Percentiles rank a stretch among this genome's conserved stretches.
Evolutionary conservation across 345 rosid species (phyloP).

Genomic region (Lumnitzera littorea): DNA sequence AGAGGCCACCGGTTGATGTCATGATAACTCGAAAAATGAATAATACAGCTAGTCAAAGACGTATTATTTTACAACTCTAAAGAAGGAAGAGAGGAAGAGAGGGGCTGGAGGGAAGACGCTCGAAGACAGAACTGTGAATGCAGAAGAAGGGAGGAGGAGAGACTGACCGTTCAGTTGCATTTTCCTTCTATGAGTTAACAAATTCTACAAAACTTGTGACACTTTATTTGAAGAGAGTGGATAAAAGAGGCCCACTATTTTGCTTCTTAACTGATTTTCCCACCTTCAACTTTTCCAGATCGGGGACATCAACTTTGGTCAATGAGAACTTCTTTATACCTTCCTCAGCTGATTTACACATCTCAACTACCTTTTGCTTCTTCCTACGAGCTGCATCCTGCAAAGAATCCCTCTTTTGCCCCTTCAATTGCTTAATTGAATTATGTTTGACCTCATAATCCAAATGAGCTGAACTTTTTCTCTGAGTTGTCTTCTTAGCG

Average conservation of each 20-base stretch:
- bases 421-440: constrained; percentile 9
- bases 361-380: constrained; percentile 4
- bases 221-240: constrained; percentile 3
- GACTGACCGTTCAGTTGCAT: background rate
- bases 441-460: background rate
- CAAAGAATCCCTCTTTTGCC: constrained; percentile 5
- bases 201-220: constrained; percentile 2
- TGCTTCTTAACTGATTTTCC: constrained; percentile 10
- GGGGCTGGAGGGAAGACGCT: background rate
- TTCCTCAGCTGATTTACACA: constrained; percentile 1
- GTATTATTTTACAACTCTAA: background rate
- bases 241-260: constrained; percentile 13
- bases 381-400: constrained; percentile 6
- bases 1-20: too few species aligned
- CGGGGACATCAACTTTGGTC: background rate
- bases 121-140: background rate
- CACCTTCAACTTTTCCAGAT: constrained; percentile 16
- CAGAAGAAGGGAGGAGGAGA: background rate
- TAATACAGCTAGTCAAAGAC: background rate
- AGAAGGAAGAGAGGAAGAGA: background rate
- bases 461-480: too few species aligned
- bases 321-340: background rate
- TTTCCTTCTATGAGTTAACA: background rate
- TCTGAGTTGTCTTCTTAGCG: too few species aligned
- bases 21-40: too few species aligned